Conservation (phyloP, 306 rosid genomes). For the Hippophae tibetana region DNA sequence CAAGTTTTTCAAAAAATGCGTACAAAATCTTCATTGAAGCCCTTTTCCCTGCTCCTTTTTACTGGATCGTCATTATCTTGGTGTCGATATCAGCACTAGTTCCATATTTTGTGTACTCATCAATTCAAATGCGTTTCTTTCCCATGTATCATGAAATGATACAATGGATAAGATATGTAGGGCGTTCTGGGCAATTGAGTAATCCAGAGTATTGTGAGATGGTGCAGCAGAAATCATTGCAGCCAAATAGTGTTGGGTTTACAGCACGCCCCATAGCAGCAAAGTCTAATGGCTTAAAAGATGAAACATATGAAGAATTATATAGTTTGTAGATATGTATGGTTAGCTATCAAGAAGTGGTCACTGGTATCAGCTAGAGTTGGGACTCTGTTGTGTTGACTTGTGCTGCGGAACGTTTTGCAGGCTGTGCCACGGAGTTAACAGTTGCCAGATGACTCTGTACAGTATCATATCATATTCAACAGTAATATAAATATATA, state of each 20-base stretch:
- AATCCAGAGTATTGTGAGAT: constrained; percentile 51
- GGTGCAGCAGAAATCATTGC: constrained; percentile 46
- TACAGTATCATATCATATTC: constrained; percentile 17
- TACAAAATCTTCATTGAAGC: constrained; percentile 63
- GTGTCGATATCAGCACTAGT: constrained; percentile 60
- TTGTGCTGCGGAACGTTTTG: constrained; percentile 3
- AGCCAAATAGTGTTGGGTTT: constrained; percentile 46
- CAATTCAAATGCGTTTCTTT: constrained; percentile 72
- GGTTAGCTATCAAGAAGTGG: constrained; percentile 14
- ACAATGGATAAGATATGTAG: constrained; percentile 66
- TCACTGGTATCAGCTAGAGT: constrained; percentile 11
- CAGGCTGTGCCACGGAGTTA: constrained; percentile 13
- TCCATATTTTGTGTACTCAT: constrained; percentile 64
- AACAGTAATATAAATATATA: constrained; percentile 13
- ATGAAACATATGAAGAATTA: constrained; percentile 16
- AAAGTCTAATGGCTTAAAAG: constrained; percentile 26
- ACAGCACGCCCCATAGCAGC: constrained; percentile 72
- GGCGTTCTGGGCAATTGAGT: constrained; percentile 45
- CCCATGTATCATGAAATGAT: constrained; percentile 70
- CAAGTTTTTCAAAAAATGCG: constrained; percentile 46
- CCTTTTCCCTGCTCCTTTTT: constrained; percentile 68
- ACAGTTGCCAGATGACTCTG: constrained; percentile 18
- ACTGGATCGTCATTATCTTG: constrained; percentile 56
- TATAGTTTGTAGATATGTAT: constrained; percentile 14
- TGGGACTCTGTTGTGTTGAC: constrained; percentile 1